phyloP scores from a whole-genome alignment of 2,329 filamentous ascomycete genomes.

The Aureobasidium sp. region DNA sequence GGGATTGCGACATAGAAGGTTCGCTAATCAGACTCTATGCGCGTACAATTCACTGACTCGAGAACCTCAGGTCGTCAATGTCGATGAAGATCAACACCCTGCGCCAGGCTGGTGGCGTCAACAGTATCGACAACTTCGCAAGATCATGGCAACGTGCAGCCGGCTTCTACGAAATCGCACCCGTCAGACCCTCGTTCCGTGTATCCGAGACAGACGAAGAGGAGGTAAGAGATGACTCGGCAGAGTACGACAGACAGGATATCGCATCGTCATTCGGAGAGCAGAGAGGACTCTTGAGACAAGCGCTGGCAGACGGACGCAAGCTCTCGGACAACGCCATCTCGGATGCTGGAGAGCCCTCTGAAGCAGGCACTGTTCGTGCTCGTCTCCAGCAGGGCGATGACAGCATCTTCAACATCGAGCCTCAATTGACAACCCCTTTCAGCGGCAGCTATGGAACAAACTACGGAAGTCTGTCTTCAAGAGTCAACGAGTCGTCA shows the following conservation, averaged over 20 bases:
- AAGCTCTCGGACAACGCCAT: conserved; percentile 31
- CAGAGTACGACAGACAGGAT: conserved; percentile 23
- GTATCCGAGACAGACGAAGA: conserved; percentile 35
- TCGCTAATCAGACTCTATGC: neutral
- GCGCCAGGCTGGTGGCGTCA: conserved; percentile 75
- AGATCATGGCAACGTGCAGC: conserved; percentile 88
- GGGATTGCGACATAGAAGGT: conserved; percentile 26
- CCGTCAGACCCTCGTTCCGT: conserved; percentile 66
- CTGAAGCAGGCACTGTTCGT: conserved; percentile 12
- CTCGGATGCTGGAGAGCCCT: conserved; percentile 21
- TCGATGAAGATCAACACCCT: conserved; percentile 41
- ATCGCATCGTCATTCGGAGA: conserved; percentile 26
- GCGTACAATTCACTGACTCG: neutral
- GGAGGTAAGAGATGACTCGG: conserved; percentile 32
- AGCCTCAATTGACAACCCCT: conserved; percentile 53
- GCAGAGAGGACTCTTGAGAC: conserved; percentile 34
- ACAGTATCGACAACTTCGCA: conserved; percentile 90
- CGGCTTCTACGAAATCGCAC: conserved; percentile 78
- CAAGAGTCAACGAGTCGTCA: conserved; percentile 47
- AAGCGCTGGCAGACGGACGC: conserved; percentile 29
- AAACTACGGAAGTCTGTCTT: conserved; percentile 51
- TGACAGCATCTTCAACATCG: conserved; percentile 39
- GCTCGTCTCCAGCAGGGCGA: conserved; percentile 19
- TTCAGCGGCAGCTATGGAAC: conserved; percentile 64
- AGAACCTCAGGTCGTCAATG: conserved; percentile 34